Conservation (phyloP, 2,329 filamentous ascomycete genomes). For the Botrytis galanthina region DNA sequence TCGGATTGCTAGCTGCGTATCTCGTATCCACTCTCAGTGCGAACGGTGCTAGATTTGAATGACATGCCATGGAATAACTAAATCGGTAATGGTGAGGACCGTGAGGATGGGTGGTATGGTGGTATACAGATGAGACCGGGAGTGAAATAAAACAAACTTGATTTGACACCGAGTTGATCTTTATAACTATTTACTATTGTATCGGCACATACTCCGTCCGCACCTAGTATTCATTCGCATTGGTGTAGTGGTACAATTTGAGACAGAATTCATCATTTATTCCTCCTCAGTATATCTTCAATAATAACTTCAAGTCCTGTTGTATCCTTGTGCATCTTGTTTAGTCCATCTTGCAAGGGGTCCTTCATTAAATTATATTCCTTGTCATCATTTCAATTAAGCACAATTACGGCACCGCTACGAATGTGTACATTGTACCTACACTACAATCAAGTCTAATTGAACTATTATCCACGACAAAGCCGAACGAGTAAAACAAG, state of each 20-base stretch:
- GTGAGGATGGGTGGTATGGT: neutral
- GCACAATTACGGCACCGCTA: neutral
- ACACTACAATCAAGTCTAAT: neutral
- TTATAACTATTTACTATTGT: neutral
- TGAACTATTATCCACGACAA: neutral
- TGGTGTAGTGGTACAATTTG: neutral
- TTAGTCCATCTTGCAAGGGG: neutral
- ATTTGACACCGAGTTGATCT: neutral
- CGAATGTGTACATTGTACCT: neutral
- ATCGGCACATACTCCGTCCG: neutral
- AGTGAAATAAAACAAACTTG: neutral
- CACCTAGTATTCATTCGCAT: neutral
- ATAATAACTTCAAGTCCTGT: neutral
- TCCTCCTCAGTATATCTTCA: neutral
- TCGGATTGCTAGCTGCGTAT: neutral
- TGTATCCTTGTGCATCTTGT: neutral
- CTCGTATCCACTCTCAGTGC: neutral
- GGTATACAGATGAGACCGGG: neutral
- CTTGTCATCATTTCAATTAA: constrained; percentile 18
- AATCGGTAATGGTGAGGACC: neutral
- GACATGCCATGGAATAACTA: neutral
- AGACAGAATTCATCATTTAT: neutral
- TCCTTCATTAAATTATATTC: constrained; percentile 6
- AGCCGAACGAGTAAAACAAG: constrained; percentile 6
- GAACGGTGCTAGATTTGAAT: neutral